Evolutionary conservation across 441 rosid genomes (phyloP).

Genomic region (Manihot esculenta): DNA sequence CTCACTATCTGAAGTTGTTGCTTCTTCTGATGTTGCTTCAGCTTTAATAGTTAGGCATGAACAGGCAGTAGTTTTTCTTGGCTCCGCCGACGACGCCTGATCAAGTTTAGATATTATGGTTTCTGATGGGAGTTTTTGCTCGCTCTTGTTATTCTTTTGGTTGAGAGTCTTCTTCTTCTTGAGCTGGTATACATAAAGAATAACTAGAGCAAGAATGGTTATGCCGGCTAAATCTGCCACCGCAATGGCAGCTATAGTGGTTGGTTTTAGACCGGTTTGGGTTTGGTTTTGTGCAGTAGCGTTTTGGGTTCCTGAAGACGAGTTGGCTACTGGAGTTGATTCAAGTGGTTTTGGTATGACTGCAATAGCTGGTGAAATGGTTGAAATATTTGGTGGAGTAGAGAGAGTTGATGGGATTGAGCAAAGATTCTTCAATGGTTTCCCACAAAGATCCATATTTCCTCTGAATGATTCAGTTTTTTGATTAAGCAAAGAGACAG

Average conservation of each 20-base stretch:
- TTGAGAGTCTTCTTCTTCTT: slow-evolving; percentile 42
- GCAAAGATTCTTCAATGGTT: slow-evolving; percentile 62
- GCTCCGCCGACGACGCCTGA: neutral
- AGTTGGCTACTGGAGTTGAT: slow-evolving; percentile 32
- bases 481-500: slow-evolving; percentile 52
- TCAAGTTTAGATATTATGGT: slow-evolving; percentile 32
- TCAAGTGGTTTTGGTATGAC: slow-evolving; percentile 60
- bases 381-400: slow-evolving; percentile 51
- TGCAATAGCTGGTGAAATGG: slow-evolving; percentile 77
- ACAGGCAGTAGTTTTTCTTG: slow-evolving; percentile 37
- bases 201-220: slow-evolving; percentile 52
- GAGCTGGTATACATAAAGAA: slow-evolving; percentile 62
- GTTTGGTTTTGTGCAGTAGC: slow-evolving; percentile 31
- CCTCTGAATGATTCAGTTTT: slow-evolving; percentile 53
- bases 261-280: slow-evolving; percentile 52
- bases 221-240: slow-evolving; percentile 68
- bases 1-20: slow-evolving; percentile 53
- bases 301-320: slow-evolving; percentile 23
- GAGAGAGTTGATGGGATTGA: slow-evolving; percentile 71
- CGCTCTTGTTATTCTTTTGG: slow-evolving; percentile 9
- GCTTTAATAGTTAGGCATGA: slow-evolving; percentile 50
- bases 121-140: slow-evolving; percentile 24
- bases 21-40: slow-evolving; percentile 41
- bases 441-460: slow-evolving; percentile 71
- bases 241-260: slow-evolving; percentile 56